Percentiles rank a stretch among this genome's conserved stretches.
These are phyloP conservation scores for Cladosporium halotolerans DNA, from an alignment of 2,329 filamentous ascomycete genomes.

Conservation along the genomic window DNA sequence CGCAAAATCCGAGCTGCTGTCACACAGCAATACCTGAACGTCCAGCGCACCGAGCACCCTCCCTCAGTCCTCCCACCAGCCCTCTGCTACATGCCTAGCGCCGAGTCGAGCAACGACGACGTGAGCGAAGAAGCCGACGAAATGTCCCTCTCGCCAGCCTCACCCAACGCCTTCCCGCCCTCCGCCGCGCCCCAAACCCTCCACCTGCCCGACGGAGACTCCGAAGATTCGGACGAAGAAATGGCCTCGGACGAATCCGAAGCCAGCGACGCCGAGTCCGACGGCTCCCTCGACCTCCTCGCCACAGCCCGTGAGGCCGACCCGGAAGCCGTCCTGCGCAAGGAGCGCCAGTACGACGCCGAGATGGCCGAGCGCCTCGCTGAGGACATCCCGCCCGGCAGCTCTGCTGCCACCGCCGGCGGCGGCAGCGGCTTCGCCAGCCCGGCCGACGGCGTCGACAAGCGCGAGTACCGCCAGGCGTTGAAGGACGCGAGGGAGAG, in stretches of 20 bases:
- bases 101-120: conserved; percentile 30
- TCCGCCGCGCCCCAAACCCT: conserved; percentile 29
- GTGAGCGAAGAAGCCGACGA: conserved; percentile 32
- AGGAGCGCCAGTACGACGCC: conserved; percentile 43
- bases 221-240: conserved; percentile 15
- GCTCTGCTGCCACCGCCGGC: conserved; percentile 43
- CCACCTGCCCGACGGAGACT: conserved; percentile 21
- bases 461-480: conserved; percentile 16
- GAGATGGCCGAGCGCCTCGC: conserved; percentile 42
- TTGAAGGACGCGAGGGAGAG: conserved; percentile 12
- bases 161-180: conserved; percentile 19
- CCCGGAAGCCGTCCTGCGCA: conserved; percentile 34
- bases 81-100: conserved; percentile 36
- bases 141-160: conserved; percentile 18
- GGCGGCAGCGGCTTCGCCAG: conserved; percentile 44
- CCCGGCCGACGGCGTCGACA: conserved; percentile 25
- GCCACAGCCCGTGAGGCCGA: conserved; percentile 40
- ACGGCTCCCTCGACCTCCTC: conserved; percentile 40
- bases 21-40: conserved; percentile 59
- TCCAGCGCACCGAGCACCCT: conserved; percentile 58
- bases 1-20: conserved; percentile 38
- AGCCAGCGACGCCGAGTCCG: conserved; percentile 28
- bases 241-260: conserved; percentile 27
- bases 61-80: conserved; percentile 41
- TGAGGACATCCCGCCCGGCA: conserved; percentile 44